Percentiles rank a stretch among this genome's conserved stretches.
Conservation (phyloP, 2,329 filamentous ascomycete genomes). For the Neofusicoccum umdonicola region DNA sequence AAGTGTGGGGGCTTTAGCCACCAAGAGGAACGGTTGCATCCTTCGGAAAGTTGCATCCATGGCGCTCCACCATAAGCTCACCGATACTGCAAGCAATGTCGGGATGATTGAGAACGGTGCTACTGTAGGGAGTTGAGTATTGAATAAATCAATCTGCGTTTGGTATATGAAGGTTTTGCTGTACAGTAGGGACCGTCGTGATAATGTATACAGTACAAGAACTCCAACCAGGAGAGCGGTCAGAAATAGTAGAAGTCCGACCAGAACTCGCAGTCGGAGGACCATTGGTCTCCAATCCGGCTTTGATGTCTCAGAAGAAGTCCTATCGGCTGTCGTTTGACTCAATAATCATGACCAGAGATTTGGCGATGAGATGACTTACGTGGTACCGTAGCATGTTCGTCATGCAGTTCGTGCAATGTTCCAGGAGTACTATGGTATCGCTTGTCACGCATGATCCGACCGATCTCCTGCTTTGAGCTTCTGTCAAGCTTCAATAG, state of each 20-base stretch:
- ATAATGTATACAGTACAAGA: background rate
- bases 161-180: background rate
- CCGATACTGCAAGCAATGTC: conserved; percentile 18
- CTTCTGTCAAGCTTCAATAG: background rate
- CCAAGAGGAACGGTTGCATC: conserved; percentile 21
- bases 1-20: conserved; percentile 9
- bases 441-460: background rate
- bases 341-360: background rate
- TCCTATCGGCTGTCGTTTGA: background rate
- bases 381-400: background rate
- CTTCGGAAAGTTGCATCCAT: conserved; percentile 19
- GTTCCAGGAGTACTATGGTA: background rate
- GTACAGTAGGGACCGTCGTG: background rate
- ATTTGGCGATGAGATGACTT: background rate
- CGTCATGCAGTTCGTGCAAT: background rate
- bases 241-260: background rate
- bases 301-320: background rate
- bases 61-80: conserved; percentile 20
- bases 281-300: background rate
- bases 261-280: background rate
- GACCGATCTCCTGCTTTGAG: background rate
- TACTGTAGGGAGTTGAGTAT: background rate
- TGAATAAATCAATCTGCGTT: background rate
- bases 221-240: background rate
- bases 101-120: conserved; percentile 20